Evolutionary conservation across 129 eudicot genomes (phyloP).

Genomic region (Flaveria bidentis): DNA sequence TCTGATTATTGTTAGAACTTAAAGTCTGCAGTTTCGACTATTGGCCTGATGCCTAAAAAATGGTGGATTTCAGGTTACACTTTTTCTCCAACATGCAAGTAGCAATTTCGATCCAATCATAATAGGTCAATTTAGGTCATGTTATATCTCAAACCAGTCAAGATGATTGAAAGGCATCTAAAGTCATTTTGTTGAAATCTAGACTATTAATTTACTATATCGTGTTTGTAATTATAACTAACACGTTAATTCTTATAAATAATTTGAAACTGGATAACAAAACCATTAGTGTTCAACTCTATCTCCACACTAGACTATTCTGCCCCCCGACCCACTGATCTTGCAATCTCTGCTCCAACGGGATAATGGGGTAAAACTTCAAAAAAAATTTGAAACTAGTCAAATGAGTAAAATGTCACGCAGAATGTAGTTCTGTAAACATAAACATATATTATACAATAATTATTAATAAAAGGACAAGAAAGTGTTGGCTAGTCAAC

Average conservation of each 20-base stretch:
- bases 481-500: not conserved
- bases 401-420: not conserved
- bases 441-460: not conserved
- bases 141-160: not conserved
- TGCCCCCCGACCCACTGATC: not conserved
- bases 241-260: not conserved
- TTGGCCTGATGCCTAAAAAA: not conserved
- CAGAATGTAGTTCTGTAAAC: not conserved
- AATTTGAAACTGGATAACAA: not conserved
- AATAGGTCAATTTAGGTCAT: slow-evolving; percentile 7
- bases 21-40: not conserved
- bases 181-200: not conserved
- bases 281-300: not conserved
- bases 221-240: not conserved
- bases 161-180: not conserved
- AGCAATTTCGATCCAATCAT: not conserved
- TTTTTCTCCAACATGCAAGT: not conserved
- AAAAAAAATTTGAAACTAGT: not conserved
- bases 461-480: not conserved
- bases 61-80: not conserved
- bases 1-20: not conserved
- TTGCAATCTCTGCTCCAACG: no score
- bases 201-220: not conserved
- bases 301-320: not conserved
- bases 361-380: not conserved